Conservation (phyloP, 2,329 filamentous ascomycete species). For the Dendryphion nanum region DNA sequence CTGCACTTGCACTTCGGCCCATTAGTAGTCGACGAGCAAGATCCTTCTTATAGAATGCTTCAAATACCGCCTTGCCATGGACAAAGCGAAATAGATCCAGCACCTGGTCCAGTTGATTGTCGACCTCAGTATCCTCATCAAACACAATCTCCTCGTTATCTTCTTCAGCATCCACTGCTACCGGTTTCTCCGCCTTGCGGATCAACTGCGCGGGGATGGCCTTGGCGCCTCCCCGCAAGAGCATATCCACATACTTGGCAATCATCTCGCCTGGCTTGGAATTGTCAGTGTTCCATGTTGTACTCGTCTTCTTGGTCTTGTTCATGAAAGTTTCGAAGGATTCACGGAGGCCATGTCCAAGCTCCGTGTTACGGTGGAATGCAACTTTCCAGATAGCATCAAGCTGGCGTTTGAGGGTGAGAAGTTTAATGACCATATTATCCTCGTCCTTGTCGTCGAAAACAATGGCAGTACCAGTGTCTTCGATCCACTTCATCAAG, state of each 20-base stretch:
- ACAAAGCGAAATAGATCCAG: conserved; percentile 96
- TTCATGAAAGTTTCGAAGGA: conserved; percentile 92
- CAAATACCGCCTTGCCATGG: conserved; percentile 95
- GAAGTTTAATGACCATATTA: conserved; percentile 80
- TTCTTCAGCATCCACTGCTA: conserved; percentile 61
- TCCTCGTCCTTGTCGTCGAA: conserved; percentile 75
- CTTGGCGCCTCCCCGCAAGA: conserved; percentile 85
- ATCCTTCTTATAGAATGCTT: conserved; percentile 99
- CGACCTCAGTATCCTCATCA: conserved; percentile 89
- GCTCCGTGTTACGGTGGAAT: conserved; percentile 73
- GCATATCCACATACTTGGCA: conserved; percentile 89
- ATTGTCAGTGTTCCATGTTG: conserved; percentile 76
- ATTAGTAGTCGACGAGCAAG: conserved; percentile 85
- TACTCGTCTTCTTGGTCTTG: conserved; percentile 68
- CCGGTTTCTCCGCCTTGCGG: conserved; percentile 55
- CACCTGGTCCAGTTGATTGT: conserved; percentile 87
- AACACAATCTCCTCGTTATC: conserved; percentile 61
- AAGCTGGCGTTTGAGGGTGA: conserved; percentile 76
- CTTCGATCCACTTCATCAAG: conserved; percentile 77
- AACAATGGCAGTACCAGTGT: conserved; percentile 73
- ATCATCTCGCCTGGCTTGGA: conserved; percentile 98
- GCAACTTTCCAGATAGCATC: conserved; percentile 75
- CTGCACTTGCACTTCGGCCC: conserved; percentile 87
- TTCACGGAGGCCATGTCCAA: conserved; percentile 77
- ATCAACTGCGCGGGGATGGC: conserved; percentile 70